phyloP scores from a whole-genome alignment of 192 early-diverging fungal species.

The Paraglomus occultum region DNA sequence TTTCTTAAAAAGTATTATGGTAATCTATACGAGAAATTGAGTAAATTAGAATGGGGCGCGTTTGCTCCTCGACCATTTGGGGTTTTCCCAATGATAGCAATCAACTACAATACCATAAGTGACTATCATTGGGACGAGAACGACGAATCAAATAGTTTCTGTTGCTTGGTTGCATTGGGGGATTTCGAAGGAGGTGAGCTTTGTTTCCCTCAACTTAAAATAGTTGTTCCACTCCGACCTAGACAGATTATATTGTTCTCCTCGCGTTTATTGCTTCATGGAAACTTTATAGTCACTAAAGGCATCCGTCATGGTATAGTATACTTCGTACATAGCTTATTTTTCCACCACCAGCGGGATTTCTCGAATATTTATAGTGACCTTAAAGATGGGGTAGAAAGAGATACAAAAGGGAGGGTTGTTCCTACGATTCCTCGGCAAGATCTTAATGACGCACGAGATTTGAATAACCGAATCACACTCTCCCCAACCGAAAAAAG shows the following conservation, averaged over 20 bases:
- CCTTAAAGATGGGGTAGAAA: background rate
- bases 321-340: constrained; percentile 4
- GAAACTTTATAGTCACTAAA: background rate
- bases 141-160: constrained; percentile 1
- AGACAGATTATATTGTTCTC: constrained; percentile 17
- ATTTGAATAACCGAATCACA: background rate
- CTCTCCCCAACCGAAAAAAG: background rate
- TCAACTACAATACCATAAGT: constrained; percentile 16
- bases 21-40: background rate
- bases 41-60: background rate
- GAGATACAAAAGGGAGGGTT: background rate
- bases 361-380: constrained; percentile 2
- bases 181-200: constrained; percentile 20
- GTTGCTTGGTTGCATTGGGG: constrained; percentile 9
- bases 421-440: background rate
- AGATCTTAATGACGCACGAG: constrained; percentile 6
- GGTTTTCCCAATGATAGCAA: constrained; percentile 19
- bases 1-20: constrained; percentile 19
- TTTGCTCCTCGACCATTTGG: constrained; percentile 5
- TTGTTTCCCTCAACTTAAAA: background rate
- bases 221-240: constrained; percentile 12
- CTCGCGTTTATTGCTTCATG: constrained; percentile 5
- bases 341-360: background rate
- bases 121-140: constrained; percentile 18
- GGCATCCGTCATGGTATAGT: background rate